These are phyloP conservation scores for Trebouxia sp. DNA, from an alignment of 139 green algal species.

Conservation along the genomic window DNA sequence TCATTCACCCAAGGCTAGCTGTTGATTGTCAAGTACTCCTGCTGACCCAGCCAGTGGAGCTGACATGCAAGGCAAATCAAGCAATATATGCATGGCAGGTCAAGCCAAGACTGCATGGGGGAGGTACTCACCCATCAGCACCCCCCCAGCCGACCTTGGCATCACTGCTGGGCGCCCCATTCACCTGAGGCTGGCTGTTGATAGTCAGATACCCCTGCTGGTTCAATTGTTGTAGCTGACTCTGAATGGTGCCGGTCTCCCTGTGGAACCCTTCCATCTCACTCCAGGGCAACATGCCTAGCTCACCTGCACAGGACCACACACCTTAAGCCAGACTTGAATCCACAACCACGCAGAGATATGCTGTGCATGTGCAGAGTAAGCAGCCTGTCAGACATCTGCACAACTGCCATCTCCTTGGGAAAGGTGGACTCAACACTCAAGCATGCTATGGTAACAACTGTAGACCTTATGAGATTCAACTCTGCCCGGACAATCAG, in stretches of 20 bases:
- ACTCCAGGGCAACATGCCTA: conserved; percentile 75
- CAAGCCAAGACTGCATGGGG: too few relatives aligned
- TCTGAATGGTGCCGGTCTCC: conserved; percentile 55
- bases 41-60: conserved; percentile 52
- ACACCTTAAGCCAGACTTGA: too few relatives aligned
- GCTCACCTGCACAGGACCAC: conserved; percentile 47
- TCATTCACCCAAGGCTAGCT: conserved; percentile 74
- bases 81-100: too few relatives aligned
- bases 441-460: too few relatives aligned
- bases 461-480: too few relatives aligned
- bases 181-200: conserved; percentile 75
- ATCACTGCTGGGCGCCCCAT: conserved; percentile 59
- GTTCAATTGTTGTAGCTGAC: conserved; percentile 55
- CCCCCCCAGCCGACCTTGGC: conserved; percentile 71
- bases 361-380: too few relatives aligned
- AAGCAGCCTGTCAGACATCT: too few relatives aligned
- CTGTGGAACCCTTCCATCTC: conserved; percentile 66
- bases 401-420: too few relatives aligned
- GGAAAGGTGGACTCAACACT: too few relatives aligned
- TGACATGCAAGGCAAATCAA: too few relatives aligned
- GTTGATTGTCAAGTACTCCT: conserved; percentile 81
- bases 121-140: conserved; percentile 52
- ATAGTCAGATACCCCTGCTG: conserved; percentile 72
- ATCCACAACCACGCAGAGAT: too few relatives aligned
- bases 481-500: too few relatives aligned